A percentile compares a stretch with the other conserved stretches of the same genome.
phyloP scores from a whole-genome alignment of 1,284 basidiomycete species.

The Phlebopus sp. region DNA sequence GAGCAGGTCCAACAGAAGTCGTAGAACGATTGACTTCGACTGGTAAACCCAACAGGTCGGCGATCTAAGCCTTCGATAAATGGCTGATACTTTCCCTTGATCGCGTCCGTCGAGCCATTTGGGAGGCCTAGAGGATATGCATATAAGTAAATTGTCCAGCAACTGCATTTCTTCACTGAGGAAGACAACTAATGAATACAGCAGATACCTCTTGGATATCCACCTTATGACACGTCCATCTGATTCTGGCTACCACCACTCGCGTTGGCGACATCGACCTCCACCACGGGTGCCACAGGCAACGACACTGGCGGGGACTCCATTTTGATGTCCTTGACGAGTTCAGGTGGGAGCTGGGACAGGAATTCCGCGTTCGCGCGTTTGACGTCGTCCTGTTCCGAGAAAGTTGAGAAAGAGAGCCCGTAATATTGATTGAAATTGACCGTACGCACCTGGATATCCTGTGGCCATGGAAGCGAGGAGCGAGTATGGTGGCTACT shows the following conservation, averaged over 20 bases:
- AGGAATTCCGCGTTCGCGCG: conserved; percentile 27
- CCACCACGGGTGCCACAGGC: background rate
- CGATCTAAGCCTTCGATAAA: too few species aligned
- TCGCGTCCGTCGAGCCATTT: too few species aligned
- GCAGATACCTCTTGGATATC: too few species aligned
- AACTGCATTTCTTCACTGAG: too few species aligned
- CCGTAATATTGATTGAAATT: background rate
- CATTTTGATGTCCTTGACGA: conserved; percentile 22
- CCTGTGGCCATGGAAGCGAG: conserved; percentile 40
- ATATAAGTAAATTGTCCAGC: too few species aligned
- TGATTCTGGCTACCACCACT: background rate
- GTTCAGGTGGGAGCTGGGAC: conserved; percentile 29
- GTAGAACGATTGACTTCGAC: too few species aligned
- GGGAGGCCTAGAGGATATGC: too few species aligned
- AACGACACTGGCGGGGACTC: conserved; percentile 13
- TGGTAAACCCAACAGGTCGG: too few species aligned
- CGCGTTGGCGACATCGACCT: background rate
- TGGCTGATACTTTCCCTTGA: too few species aligned
- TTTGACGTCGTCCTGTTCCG: conserved; percentile 26
- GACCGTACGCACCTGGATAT: conserved; percentile 34
- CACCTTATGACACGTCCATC: conserved; percentile 18
- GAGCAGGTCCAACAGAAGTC: too few species aligned
- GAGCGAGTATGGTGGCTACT: conserved; percentile 6
- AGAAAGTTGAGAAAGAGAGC: background rate
- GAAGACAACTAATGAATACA: too few species aligned